phyloP scores from a whole-genome alignment of 1,284 basidiomycete genomes.

The Taiwanofungus camphoratus region DNA sequence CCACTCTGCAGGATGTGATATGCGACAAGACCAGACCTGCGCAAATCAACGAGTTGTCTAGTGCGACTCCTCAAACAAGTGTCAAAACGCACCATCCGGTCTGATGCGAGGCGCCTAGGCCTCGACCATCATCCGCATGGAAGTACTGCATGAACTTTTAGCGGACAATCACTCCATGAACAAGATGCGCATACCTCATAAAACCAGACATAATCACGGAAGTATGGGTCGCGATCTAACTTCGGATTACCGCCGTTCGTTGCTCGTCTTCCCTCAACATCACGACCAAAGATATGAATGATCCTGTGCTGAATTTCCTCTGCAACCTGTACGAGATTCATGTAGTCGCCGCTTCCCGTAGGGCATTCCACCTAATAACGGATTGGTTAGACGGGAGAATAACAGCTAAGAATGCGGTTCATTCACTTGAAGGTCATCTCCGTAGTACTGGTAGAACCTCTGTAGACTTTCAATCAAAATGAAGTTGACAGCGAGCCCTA shows the following conservation, averaged over 20 bases:
- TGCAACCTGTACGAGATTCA: constrained; percentile 90
- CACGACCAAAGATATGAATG: constrained; percentile 94
- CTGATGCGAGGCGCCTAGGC: constrained; percentile 94
- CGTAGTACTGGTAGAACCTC: constrained; percentile 96
- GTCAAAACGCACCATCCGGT: constrained; percentile 75
- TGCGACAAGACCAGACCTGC: constrained; percentile 85
- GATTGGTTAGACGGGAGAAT: constrained; percentile 4
- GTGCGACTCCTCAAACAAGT: neutral
- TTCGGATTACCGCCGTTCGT: constrained; percentile 88
- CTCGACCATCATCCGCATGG: constrained; percentile 89
- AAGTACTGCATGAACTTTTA: constrained; percentile 66
- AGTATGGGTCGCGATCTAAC: constrained; percentile 91
- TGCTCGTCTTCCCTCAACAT: constrained; percentile 79
- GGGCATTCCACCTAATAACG: constrained; percentile 81
- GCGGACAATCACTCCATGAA: neutral
- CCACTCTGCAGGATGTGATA: constrained; percentile 89
- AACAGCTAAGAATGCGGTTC: neutral
- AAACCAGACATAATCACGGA: constrained; percentile 95
- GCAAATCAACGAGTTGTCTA: constrained; percentile 3
- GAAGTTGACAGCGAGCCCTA: constrained; percentile 94
- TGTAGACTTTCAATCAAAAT: constrained; percentile 91
- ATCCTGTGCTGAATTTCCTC: constrained; percentile 97
- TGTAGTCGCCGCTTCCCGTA: constrained; percentile 90
- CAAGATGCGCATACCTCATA: constrained; percentile 62
- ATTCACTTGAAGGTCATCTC: constrained; percentile 67